Base-by-base conservation (phyloP, 108 stramenopile species). In the Poteriospumella lacustris region DNA sequence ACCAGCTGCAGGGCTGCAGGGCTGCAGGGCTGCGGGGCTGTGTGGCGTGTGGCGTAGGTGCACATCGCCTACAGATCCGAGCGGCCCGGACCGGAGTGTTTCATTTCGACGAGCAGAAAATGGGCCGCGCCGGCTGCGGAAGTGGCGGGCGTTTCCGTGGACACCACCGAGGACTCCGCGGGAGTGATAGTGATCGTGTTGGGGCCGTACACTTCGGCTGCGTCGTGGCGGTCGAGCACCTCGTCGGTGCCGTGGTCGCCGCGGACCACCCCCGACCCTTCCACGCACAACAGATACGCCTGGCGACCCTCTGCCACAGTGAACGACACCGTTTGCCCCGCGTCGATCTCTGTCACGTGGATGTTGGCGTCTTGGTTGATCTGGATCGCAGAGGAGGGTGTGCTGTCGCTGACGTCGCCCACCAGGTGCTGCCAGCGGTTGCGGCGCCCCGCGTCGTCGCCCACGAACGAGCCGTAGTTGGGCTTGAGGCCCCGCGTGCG, bases 211-310 rank as follows among this genome's bases (percentile, higher is more conserved):
- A 77, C 9, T 52, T 77, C 76, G n/a, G 76, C 58, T 2, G 42
- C 76, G n/a, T 77, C 76, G 40, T 77, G 76, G 2, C 41, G 76
- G 29, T 59, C 33, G 5, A 42, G 1, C 44, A 29, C 58, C 24
- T 62, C n/a, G 1, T 41, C 44, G 12, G 3, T 15, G 38, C 12
- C 62, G 62, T 64, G 33, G n/a, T n/a, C 58, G 39, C 91, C 91
- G n/a, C n/a, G n/a, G n/a, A n/a, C n/a, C n/a, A n/a, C n/a, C n/a
- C n/a, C n/a, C n/a, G n/a, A n/a, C n/a, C n/a, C n/a, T 70, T 91
- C 91, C 12, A 92, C 68, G 75, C 88, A 87, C 41, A 92, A 77
- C 0, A 91, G 39, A 58, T 92, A 92, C 24, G 89, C 90, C 84
- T 88, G 87, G 36, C 91, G 84, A 58, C 82, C 77, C 0, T 47